phyloP scores from a whole-genome alignment of 75 land plant genomes.

The Sequoiadendron giganteum region DNA sequence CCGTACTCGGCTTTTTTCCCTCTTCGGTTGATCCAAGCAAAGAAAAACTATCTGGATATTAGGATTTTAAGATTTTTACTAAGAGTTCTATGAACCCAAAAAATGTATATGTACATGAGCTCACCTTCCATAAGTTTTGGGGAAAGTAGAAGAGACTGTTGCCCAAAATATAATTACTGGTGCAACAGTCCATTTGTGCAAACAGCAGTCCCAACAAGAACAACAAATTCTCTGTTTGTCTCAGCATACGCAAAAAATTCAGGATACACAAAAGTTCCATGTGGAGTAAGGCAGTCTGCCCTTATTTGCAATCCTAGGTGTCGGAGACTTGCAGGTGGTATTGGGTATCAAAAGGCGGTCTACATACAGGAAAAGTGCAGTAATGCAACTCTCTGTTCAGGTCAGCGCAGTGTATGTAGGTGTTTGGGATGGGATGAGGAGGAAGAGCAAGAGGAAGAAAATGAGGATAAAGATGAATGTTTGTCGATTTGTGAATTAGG shows the following conservation, averaged over 20 bases:
- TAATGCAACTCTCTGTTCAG: background rate
- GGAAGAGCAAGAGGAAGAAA: background rate
- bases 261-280: slow-evolving; percentile 15
- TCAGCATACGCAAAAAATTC: background rate
- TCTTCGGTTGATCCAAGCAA: background rate
- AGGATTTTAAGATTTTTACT: background rate
- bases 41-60: background rate
- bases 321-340: background rate
- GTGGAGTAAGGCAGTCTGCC: slow-evolving; percentile 49
- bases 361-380: background rate
- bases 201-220: background rate
- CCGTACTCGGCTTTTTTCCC: background rate
- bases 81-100: background rate
- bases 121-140: background rate
- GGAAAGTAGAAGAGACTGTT: background rate
- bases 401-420: background rate
- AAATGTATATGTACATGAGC: slow-evolving; percentile 9
- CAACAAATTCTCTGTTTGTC: too few species aligned
- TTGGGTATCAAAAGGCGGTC: background rate
- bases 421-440: slow-evolving; percentile 10
- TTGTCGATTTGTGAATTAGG: too few species aligned
- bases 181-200: background rate
- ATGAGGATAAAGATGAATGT: background rate
- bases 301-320: slow-evolving; percentile 18
- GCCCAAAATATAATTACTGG: background rate